A percentile compares a stretch with the other conserved stretches of the same genome.
These are phyloP conservation scores for Trifolium fragiferum DNA, from an alignment of 306 rosid genomes.

Conservation along the genomic window DNA sequence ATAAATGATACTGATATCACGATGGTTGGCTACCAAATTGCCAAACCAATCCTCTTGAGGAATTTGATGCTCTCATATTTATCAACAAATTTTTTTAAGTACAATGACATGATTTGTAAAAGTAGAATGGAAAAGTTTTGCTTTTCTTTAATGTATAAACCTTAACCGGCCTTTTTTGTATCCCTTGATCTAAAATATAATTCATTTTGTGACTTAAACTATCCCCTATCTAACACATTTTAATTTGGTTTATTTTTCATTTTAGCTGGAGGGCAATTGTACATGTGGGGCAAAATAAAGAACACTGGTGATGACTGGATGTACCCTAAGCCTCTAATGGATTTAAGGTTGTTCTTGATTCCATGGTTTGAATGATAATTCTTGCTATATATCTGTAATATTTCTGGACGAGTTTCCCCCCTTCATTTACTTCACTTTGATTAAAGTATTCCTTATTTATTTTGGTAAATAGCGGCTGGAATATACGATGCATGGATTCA, in stretches of 20 bases:
- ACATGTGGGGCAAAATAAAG: constrained; percentile 98
- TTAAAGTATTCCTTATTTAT: constrained; percentile 31
- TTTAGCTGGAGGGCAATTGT: constrained; percentile 94
- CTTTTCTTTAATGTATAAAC: not conserved
- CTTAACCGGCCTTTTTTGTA: not conserved
- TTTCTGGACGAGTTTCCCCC: not conserved
- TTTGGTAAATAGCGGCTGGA: constrained; percentile 78
- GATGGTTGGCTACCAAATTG: not conserved
- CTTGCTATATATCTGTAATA: constrained; percentile 8
- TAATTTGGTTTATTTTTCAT: constrained; percentile 35
- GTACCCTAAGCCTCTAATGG: constrained; percentile 99
- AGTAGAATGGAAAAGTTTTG: not conserved
- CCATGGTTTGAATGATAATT: constrained; percentile 21
- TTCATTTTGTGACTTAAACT: not conserved
- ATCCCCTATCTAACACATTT: not conserved
- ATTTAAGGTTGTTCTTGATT: constrained; percentile 73
- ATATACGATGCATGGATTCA: constrained; percentile 97
- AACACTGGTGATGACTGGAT: constrained; percentile 97
- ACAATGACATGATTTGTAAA: not conserved
- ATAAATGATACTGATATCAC: constrained; percentile 4
- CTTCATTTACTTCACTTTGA: not conserved
- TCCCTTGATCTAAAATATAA: not conserved
- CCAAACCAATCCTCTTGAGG: not conserved
- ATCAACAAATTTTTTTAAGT: not conserved
- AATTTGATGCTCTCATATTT: constrained; percentile 4